Evolutionary conservation across 2,329 filamentous ascomycete species (phyloP), one percentile per base, ranked within the genome.

Genomic region (Aspergillus aculeatinus): DNA sequence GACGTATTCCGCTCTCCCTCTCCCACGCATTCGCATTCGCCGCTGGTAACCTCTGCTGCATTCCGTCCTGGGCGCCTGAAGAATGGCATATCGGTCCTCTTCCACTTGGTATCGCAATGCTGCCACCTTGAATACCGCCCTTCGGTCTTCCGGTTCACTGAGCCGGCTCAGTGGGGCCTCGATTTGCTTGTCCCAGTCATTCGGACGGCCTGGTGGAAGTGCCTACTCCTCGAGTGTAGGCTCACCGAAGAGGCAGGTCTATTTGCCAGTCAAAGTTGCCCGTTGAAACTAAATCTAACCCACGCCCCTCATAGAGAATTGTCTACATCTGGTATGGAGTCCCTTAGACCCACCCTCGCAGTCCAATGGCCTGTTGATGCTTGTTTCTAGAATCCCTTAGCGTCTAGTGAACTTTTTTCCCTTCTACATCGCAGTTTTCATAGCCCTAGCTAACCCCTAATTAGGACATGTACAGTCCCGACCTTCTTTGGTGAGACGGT

Each of bases 201-300:
- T 27, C 27, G 51, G 53, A 48, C 33, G 48, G 48, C n/a, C 4
- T 49, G n/a, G 57, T 35, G 23, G 29, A 55, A 35, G 42, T 23
- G 19, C 9, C 59, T 51, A 25, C 33, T 59, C 55, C 48, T 57
- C 49, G 25, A 63, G 58, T 54, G 51, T 48, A 23, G 61, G 57
- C 44, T 58, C 52, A 44, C 29, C 48, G 25, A 57, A 58, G 59
- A 68, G 66, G 67, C 61, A 68, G 57, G 60, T 61, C 19, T 56
- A 23, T 31, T 52, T 51, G 23, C 16, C 27, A 51, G 57, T 51
- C 23, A 58, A 55, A 35, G 12, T 35, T 51, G 21, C 47, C 48
- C 14, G 10, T 47, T 55, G 31, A 9, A 29, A 9, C 35, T 33
- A 12, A 21, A 9, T 55, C 58, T 63, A 53, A 51, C 60, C 48